These are phyloP conservation scores for Colletotrichum sp. DNA, from an alignment of 2,329 filamentous ascomycete species.

Conservation along the genomic window DNA sequence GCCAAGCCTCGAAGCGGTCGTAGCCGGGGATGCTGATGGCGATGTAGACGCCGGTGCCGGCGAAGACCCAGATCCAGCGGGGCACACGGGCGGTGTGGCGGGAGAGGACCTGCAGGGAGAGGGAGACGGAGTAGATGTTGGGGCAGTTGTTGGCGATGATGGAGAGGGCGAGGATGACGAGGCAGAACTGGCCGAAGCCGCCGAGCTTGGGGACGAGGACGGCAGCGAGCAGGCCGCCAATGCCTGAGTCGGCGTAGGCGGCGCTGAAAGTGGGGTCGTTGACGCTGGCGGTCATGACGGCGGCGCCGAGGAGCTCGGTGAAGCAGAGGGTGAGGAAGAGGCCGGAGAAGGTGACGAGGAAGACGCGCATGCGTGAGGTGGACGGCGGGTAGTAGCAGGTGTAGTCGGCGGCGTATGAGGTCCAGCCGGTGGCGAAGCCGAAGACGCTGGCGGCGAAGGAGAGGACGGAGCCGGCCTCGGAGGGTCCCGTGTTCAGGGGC, in stretches of 20 bases:
- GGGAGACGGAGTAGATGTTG: constrained; percentile 73
- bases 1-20: constrained; percentile 64
- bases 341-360: constrained; percentile 72
- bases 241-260: constrained; percentile 45
- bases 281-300: constrained; percentile 65
- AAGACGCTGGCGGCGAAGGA: constrained; percentile 72
- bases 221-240: constrained; percentile 71
- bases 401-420: constrained; percentile 77
- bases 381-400: constrained; percentile 76
- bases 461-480: constrained; percentile 67
- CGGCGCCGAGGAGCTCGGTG: constrained; percentile 75
- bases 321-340: constrained; percentile 76
- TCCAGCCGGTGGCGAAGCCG: constrained; percentile 77
- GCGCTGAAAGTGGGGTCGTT: constrained; percentile 57
- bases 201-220: constrained; percentile 69
- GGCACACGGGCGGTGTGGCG: constrained; percentile 65
- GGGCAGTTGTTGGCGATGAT: constrained; percentile 76
- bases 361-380: constrained; percentile 66
- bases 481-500: constrained; percentile 62
- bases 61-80: constrained; percentile 70
- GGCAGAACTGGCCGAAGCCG: constrained; percentile 74
- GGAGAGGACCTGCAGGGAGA: constrained; percentile 71
- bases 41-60: constrained; percentile 68
- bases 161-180: constrained; percentile 68
- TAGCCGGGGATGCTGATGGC: constrained; percentile 75